A percentile compares a stretch with the other conserved stretches of the same genome.
Conservation (phyloP, 176 grass and related monocot species). For the Phragmites australis region DNA sequence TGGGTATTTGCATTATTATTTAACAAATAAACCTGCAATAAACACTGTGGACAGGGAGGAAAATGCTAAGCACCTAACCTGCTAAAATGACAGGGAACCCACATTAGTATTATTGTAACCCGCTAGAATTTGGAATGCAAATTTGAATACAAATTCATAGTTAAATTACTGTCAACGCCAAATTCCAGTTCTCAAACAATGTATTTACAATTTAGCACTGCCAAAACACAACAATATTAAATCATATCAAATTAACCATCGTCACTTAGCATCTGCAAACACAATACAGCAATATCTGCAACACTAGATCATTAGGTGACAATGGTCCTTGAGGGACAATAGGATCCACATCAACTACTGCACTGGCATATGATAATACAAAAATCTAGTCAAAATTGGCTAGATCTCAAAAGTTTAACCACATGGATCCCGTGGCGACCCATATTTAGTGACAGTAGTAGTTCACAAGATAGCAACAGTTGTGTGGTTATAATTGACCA, state of each 20-base stretch:
- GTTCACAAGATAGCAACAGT: neutral
- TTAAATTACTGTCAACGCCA: neutral
- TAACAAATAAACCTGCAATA: neutral
- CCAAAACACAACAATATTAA: neutral
- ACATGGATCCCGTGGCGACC: neutral
- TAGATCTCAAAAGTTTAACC: neutral
- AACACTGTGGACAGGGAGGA: neutral
- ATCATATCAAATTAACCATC: neutral
- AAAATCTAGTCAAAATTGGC: neutral
- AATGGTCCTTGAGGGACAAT: neutral
- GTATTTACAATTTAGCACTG: neutral
- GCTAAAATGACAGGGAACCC: neutral
- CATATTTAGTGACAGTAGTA: neutral
- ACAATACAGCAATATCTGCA: neutral
- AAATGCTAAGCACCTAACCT: neutral
- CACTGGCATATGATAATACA: neutral
- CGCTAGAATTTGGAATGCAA: neutral
- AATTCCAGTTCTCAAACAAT: neutral
- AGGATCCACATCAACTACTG: neutral
- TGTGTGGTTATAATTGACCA: neutral
- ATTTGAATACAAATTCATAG: neutral
- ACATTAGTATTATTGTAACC: neutral
- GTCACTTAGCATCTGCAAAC: neutral
- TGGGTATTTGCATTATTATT: neutral
- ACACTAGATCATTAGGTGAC: neutral